phyloP scores from a whole-genome alignment of 345 rosid genomes.

The Cardamine occulta region DNA sequence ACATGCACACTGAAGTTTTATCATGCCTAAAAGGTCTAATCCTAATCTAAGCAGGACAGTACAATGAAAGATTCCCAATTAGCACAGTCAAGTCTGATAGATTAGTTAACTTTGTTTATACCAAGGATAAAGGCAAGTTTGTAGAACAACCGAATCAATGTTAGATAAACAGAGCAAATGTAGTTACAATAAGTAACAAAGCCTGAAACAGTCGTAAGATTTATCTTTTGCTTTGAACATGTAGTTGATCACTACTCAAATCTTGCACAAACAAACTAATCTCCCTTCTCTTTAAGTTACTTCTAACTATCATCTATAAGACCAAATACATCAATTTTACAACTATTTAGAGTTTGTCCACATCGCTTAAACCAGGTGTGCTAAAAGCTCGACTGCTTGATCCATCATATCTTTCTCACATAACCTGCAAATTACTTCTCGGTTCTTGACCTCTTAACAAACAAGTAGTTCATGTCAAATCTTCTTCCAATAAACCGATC shows the following conservation, averaged over 20 bases:
- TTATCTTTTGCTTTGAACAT: not conserved
- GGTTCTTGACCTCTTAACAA: constrained; percentile 34
- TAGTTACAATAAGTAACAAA: not conserved
- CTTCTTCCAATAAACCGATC: constrained; percentile 58
- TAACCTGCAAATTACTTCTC: constrained; percentile 55
- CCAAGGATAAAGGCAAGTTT: not conserved
- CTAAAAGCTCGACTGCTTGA: constrained; percentile 53
- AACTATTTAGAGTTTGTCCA: constrained; percentile 19
- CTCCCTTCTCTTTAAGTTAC: no score
- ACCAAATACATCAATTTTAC: constrained; percentile 15
- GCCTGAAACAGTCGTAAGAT: not conserved
- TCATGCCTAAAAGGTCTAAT: no score
- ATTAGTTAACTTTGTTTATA: not conserved
- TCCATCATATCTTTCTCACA: constrained; percentile 52
- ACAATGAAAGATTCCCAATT: not conserved
- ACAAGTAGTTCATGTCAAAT: constrained; percentile 45
- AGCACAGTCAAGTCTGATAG: no score
- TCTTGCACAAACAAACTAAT: not conserved
- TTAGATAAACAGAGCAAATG: not conserved
- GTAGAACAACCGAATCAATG: not conserved
- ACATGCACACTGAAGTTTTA: no score
- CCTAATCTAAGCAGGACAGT: no score
- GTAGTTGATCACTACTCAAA: not conserved
- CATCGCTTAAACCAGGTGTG: constrained; percentile 46
- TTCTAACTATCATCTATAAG: constrained; percentile 8